Evolutionary conservation across 2,329 filamentous ascomycete species (phyloP).

Genomic region (Phialophora expanda): DNA sequence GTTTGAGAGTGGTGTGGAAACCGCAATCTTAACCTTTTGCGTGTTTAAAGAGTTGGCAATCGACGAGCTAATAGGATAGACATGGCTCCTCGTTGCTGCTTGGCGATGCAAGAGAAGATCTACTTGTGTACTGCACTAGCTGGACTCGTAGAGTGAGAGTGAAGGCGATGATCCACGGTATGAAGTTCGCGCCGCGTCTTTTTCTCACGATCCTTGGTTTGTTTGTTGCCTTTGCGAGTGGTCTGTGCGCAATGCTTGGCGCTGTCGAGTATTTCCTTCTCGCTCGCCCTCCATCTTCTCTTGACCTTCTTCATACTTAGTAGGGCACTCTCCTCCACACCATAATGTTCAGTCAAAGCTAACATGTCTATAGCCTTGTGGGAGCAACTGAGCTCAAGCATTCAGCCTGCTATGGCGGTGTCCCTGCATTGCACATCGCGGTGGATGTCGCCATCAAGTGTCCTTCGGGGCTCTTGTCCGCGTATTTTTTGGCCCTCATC

Average conservation of each 20-base stretch:
- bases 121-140: no score
- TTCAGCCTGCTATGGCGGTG: conserved; percentile 32
- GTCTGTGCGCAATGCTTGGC: neutral
- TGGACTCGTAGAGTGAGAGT: neutral
- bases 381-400: conserved; percentile 38
- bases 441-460: conserved; percentile 36
- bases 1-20: no score
- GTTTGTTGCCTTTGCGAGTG: neutral
- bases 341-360: neutral
- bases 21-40: no score
- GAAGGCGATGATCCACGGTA: no score
- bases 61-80: no score
- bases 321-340: neutral
- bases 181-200: no score
- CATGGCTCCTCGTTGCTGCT: no score
- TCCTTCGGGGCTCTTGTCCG: conserved; percentile 40
- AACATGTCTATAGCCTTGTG: conserved; percentile 30
- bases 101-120: no score
- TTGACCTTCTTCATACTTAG: conserved; percentile 36
- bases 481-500: conserved; percentile 40
- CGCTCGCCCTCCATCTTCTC: conserved; percentile 10
- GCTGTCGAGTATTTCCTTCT: neutral
- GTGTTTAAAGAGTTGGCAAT: no score
- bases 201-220: neutral
- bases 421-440: conserved; percentile 41